Evolutionary conservation across 2,329 filamentous ascomycete species (phyloP).

Genomic region (Fusarium miscanthi): DNA sequence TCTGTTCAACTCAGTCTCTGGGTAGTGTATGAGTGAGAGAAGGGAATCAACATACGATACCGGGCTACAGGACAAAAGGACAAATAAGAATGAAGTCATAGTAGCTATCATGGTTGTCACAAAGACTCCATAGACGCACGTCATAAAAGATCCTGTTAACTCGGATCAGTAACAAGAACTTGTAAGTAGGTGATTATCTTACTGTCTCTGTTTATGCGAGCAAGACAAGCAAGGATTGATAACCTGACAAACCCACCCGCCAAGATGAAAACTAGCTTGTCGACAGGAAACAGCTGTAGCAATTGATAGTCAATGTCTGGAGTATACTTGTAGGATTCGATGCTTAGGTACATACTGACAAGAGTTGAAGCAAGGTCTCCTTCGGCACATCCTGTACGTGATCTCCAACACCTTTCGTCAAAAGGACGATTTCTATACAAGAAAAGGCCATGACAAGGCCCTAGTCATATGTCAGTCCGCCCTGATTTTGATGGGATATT

Average conservation of each 20-base stretch:
- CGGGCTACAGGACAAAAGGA: constrained; percentile 37
- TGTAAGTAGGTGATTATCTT: not conserved
- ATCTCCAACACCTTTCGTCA: constrained; percentile 31
- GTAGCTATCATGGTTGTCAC: constrained; percentile 21
- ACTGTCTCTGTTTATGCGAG: constrained; percentile 37
- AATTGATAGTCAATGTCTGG: not conserved
- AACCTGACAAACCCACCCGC: constrained; percentile 37
- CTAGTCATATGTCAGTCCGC: constrained; percentile 19
- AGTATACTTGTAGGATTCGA: not conserved
- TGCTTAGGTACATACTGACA: constrained; percentile 30
- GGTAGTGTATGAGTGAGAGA: no score
- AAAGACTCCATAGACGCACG: constrained; percentile 26
- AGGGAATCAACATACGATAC: constrained; percentile 21
- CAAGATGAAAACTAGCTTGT: constrained; percentile 36
- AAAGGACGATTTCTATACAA: constrained; percentile 28
- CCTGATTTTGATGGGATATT: not conserved
- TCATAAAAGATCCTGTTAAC: constrained; percentile 24
- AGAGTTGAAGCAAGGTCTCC: constrained; percentile 20
- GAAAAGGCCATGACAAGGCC: constrained; percentile 25
- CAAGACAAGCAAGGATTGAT: constrained; percentile 38
- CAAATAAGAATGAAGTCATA: constrained; percentile 34
- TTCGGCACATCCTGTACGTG: constrained; percentile 23
- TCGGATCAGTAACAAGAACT: not conserved
- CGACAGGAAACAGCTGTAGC: constrained; percentile 29
- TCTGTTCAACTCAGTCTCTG: not conserved